Evolutionary conservation across 2,329 filamentous ascomycete species (phyloP).

Genomic region (Exophiala mesophila): DNA sequence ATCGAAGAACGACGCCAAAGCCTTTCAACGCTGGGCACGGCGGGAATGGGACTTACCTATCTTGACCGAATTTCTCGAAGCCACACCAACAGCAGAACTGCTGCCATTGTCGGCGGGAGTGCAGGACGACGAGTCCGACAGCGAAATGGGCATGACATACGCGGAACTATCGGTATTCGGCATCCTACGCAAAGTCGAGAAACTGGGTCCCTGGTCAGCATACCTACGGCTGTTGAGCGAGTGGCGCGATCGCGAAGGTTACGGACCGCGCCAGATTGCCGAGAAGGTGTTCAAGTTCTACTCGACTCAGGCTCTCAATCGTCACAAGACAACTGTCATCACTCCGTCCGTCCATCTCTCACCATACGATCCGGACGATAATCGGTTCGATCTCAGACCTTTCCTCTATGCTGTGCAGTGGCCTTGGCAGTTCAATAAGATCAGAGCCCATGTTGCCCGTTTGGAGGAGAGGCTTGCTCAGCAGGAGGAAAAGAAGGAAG

Average conservation of each 20-base stretch:
- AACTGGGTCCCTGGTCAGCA: conserved; percentile 52
- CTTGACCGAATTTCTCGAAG: conserved; percentile 55
- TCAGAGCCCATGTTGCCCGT: conserved; percentile 42
- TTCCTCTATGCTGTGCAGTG: conserved; percentile 46
- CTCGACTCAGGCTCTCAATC: conserved; percentile 50
- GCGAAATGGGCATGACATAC: conserved; percentile 47
- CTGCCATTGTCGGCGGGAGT: conserved; percentile 60
- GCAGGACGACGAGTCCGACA: conserved; percentile 55
- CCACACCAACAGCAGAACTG: conserved; percentile 58
- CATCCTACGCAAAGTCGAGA: conserved; percentile 48
- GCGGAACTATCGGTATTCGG: conserved; percentile 51
- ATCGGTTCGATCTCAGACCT: conserved; percentile 54
- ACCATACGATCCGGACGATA: conserved; percentile 54
- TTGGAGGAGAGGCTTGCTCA: conserved; percentile 33
- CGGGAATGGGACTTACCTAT: conserved; percentile 59
- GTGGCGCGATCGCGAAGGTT: conserved; percentile 28
- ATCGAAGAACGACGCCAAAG: conserved; percentile 64
- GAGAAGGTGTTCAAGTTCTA: conserved; percentile 45
- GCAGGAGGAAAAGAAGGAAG: neutral
- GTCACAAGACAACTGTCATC: conserved; percentile 60
- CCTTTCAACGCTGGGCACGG: conserved; percentile 64
- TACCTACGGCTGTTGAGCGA: conserved; percentile 45
- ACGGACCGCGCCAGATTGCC: conserved; percentile 35
- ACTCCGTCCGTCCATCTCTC: conserved; percentile 53
- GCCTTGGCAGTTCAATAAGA: conserved; percentile 41